phyloP scores from a whole-genome alignment of 2,329 filamentous ascomycete genomes.

The Pyrenophora graminea region DNA sequence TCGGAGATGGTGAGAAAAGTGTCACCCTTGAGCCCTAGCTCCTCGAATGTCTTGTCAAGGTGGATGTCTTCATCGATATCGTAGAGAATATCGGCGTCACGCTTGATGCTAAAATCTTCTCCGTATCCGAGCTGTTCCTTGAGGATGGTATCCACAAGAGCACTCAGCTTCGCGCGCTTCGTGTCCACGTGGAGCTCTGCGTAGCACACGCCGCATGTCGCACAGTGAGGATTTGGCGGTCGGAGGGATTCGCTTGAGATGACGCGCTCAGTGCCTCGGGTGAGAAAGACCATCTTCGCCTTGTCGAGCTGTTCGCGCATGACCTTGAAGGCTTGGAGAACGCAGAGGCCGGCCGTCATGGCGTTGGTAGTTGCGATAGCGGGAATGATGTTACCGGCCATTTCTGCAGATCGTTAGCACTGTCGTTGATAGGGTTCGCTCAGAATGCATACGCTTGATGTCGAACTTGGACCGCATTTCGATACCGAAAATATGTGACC shows the following conservation, averaged over 20 bases:
- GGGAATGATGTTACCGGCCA: conserved; percentile 98
- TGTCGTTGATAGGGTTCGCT: too few species aligned
- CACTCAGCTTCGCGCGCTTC: conserved; percentile 71
- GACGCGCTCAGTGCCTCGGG: conserved; percentile 64
- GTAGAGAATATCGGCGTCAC: conserved; percentile 73
- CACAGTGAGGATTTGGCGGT: conserved; percentile 77
- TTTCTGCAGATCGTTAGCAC: conserved; percentile 60
- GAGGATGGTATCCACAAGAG: conserved; percentile 78
- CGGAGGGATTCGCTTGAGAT: conserved; percentile 61
- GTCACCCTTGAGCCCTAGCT: conserved; percentile 74
- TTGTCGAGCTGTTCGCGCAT: conserved; percentile 69
- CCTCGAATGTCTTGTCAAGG: conserved; percentile 74
- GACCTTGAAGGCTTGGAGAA: conserved; percentile 91
- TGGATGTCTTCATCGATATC: conserved; percentile 90
- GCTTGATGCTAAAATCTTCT: conserved; percentile 79
- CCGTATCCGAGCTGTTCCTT: conserved; percentile 73
- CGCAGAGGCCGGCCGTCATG: conserved; percentile 89
- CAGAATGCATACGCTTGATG: conserved; percentile 69
- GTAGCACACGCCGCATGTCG: conserved; percentile 78
- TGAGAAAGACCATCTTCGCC: conserved; percentile 85
- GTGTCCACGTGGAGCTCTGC: conserved; percentile 70
- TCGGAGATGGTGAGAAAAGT: conserved; percentile 84
- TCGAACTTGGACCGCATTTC: conserved; percentile 89
- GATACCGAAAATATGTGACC: conserved; percentile 87
- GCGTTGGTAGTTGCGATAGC: conserved; percentile 98